Base-by-base conservation (phyloP, 1,284 basidiomycete genomes). In the Cystobasidiaceae sp. region DNA sequence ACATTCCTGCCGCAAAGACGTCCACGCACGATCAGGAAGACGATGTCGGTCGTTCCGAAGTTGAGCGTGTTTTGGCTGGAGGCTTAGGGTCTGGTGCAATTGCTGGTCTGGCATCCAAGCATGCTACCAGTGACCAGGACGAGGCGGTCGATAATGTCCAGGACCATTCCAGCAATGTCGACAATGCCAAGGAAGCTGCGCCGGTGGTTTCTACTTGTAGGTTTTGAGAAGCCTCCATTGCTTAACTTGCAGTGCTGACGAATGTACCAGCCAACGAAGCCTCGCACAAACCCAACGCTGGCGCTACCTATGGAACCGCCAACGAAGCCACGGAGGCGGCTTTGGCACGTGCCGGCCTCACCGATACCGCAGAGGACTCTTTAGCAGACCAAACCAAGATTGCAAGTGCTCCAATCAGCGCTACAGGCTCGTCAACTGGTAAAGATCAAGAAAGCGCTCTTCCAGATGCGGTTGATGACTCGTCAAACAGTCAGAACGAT, bases 41-140 rank as follows among this genome's bases (percentile, higher is more conserved):
- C n/a, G n/a, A n/a, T n/a, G n/a, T n/a, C n/a, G 56, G 56, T 19
- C 33, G 34, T 32, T 27, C 7, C 15, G 56, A 59, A 39, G 44
- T 59, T n/a, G 37, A 49, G 19, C 56, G 45, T 21, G 45, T 59
- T 17, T 25, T 59, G 5, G 28, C 28, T 3, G 56, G 56, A n/a
- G n/a, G n/a, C n/a, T 19, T 52, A 34, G 50, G 50, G 13, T 32
- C 50, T 30, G 50, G 50, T 23, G 19, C 41, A 7, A 33, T 52
- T 13, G 33, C 50, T 37, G 50, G 50, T 9, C 25, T 50, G 7
- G 28, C 48, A 32, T n/a, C n/a, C n/a, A n/a, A n/a, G n/a, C n/a
- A n/a, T n/a, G n/a, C n/a, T n/a, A n/a, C n/a, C n/a, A n/a, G n/a
- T n/a, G n/a, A n/a, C n/a, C n/a, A n/a, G n/a, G n/a, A n/a, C n/a